Percentiles rank a stretch among this genome's conserved stretches.
phyloP scores from a whole-genome alignment of 352 stramenopile genomes.

The Phytopythium sindhum region DNA sequence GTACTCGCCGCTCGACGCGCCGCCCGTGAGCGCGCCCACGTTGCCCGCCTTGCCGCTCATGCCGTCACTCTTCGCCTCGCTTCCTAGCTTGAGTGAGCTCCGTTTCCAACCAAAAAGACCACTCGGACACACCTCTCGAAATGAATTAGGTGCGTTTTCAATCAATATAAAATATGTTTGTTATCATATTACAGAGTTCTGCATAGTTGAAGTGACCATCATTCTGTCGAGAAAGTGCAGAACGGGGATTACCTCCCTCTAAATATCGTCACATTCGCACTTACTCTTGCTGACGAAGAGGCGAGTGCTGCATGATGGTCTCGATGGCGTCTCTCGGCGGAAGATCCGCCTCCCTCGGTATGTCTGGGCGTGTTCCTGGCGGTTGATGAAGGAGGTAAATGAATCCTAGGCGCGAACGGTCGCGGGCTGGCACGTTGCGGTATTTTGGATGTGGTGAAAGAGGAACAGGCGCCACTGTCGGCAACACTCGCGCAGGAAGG shows the following conservation, averaged over 20 bases:
- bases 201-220: neutral
- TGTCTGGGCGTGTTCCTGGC: too few relatives aligned
- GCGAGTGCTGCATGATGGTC: too few relatives aligned
- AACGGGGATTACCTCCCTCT: too few relatives aligned
- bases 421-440: neutral
- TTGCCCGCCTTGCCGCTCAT: slow-evolving; percentile 66
- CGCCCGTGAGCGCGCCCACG: slow-evolving; percentile 48
- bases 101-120: neutral
- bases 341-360: neutral
- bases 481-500: neutral
- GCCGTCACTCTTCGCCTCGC: slow-evolving; percentile 7
- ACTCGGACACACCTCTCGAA: too few relatives aligned
- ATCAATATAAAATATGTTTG: neutral
- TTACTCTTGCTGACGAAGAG: too few relatives aligned
- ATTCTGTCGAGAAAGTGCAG: neutral
- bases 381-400: too few relatives aligned
- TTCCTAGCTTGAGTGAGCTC: too few relatives aligned
- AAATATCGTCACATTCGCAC: too few relatives aligned
- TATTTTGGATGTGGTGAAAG: neutral
- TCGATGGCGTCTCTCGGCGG: too few relatives aligned
- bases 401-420: neutral
- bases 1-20: slow-evolving; percentile 62
- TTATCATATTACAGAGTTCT: neutral
- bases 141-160: neutral
- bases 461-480: neutral